A percentile compares a stretch with the other conserved stretches of the same genome.
Conservation (phyloP, 164 flowering plant genomes). For the Protea cynaroides region DNA sequence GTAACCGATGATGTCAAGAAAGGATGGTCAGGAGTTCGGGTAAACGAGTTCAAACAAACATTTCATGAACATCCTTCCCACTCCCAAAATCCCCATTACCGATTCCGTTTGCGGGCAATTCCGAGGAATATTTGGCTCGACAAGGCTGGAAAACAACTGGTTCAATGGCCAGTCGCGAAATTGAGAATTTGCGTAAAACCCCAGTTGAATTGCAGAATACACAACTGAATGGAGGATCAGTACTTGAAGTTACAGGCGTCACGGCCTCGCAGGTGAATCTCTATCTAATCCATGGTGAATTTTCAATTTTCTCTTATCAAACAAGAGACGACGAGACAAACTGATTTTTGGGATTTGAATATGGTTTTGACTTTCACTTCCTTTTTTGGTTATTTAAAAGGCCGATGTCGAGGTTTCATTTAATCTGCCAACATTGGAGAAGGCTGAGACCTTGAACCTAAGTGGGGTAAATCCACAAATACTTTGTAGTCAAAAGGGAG, state of each 20-base stretch:
- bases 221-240: conserved; percentile 19
- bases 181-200: conserved; percentile 28
- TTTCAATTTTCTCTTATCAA: too few species aligned
- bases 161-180: conserved; percentile 59
- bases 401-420: conserved; percentile 53
- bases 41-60: conserved; percentile 1
- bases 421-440: conserved; percentile 19
- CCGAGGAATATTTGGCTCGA: conserved; percentile 53
- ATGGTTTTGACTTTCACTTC: too few species aligned
- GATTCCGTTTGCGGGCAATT: conserved; percentile 25
- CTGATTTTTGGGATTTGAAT: too few species aligned
- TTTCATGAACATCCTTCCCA: too few species aligned
- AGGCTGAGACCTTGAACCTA: conserved; percentile 38
- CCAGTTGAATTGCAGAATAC: background rate
- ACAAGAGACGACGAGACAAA: too few species aligned
- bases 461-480: conserved; percentile 40
- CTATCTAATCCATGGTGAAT: too few species aligned
- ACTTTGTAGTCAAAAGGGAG: conserved; percentile 35
- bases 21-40: conserved; percentile 33
- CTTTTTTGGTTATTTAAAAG: conserved; percentile 10
- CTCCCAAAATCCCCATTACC: too few species aligned
- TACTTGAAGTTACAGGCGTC: conserved; percentile 25
- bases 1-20: conserved; percentile 7
- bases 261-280: conserved; percentile 34
- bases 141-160: conserved; percentile 33